phyloP scores from a whole-genome alignment of 345 rosid species.

The Hibiscus trionum region DNA sequence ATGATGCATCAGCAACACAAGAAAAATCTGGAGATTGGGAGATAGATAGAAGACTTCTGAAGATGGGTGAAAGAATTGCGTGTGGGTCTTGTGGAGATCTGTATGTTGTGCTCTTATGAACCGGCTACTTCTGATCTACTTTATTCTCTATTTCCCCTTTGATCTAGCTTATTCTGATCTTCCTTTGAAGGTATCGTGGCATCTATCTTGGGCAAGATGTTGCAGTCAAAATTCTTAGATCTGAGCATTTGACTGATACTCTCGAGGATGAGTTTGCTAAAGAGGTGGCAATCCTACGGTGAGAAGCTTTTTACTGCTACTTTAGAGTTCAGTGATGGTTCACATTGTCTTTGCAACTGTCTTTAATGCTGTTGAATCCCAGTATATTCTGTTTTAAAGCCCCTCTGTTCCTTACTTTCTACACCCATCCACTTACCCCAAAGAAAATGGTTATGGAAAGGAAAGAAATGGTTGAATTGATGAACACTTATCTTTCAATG shows the following conservation, averaged over 20 bases:
- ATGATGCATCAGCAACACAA: slow-evolving; percentile 21
- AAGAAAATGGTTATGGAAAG: not conserved
- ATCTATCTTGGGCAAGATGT: slow-evolving; percentile 67
- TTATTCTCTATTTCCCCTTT: slow-evolving; percentile 1
- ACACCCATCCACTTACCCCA: not conserved
- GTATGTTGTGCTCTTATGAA: slow-evolving; percentile 33
- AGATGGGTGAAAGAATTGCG: slow-evolving; percentile 55
- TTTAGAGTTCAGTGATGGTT: not conserved
- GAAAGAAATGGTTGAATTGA: not conserved
- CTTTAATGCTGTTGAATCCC: not conserved
- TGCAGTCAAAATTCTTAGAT: slow-evolving; percentile 58
- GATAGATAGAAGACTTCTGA: slow-evolving; percentile 49
- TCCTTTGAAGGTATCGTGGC: slow-evolving; percentile 44
- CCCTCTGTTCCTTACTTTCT: not conserved
- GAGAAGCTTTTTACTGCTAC: slow-evolving; percentile 13
- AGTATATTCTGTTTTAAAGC: not conserved
- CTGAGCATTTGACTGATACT: slow-evolving; percentile 50
- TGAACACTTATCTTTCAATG: not conserved
- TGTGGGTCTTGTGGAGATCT: slow-evolving; percentile 73
- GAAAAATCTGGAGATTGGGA: slow-evolving; percentile 42
- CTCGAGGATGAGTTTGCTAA: slow-evolving; percentile 57
- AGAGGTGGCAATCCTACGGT: slow-evolving; percentile 71
- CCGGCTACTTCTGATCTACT: slow-evolving; percentile 7
- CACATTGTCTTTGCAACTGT: not conserved
- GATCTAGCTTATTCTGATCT: slow-evolving; percentile 9